Conservation (phyloP, 768 basidiomycete species). For the Agaricus sinodeliciosus region DNA sequence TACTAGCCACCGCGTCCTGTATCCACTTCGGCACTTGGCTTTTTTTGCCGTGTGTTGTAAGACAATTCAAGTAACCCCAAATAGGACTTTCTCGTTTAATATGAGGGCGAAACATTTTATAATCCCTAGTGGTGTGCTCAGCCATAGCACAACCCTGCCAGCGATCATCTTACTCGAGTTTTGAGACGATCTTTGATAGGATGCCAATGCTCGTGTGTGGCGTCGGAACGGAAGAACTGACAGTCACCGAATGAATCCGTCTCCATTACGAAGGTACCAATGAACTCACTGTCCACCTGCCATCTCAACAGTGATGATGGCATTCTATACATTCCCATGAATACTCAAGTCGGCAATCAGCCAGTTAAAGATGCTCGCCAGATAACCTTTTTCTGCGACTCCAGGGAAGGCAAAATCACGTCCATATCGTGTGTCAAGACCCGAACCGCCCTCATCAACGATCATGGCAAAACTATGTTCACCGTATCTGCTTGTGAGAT, state of each 20-base stretch:
- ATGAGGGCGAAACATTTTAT: slow-evolving; percentile 19
- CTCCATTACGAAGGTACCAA: neutral
- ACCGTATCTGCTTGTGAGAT: slow-evolving; percentile 19
- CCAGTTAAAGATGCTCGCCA: slow-evolving; percentile 13
- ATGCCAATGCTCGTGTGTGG: slow-evolving; percentile 24
- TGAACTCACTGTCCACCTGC: slow-evolving; percentile 24
- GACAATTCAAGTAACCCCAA: slow-evolving; percentile 22
- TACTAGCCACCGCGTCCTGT: slow-evolving; percentile 14
- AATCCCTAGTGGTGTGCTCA: slow-evolving; percentile 15
- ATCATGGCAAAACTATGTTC: slow-evolving; percentile 25
- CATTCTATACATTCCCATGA: slow-evolving; percentile 17
- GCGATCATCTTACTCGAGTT: slow-evolving; percentile 17
- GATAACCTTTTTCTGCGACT: slow-evolving; percentile 25
- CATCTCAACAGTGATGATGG: slow-evolving; percentile 22
- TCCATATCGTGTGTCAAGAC: slow-evolving; percentile 18
- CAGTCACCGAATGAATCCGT: neutral
- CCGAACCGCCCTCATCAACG: slow-evolving; percentile 27
- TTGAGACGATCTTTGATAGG: slow-evolving; percentile 23
- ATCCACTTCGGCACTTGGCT: slow-evolving; percentile 20
- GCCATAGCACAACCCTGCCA: neutral
- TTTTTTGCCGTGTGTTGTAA: slow-evolving; percentile 18
- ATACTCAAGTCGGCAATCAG: neutral
- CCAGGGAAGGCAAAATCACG: slow-evolving; percentile 23
- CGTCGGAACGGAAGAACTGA: slow-evolving; percentile 22
- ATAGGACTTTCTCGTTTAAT: slow-evolving; percentile 19